Evolutionary conservation across 768 basidiomycete genomes (phyloP).

Genomic region (Mycena polygramma): DNA sequence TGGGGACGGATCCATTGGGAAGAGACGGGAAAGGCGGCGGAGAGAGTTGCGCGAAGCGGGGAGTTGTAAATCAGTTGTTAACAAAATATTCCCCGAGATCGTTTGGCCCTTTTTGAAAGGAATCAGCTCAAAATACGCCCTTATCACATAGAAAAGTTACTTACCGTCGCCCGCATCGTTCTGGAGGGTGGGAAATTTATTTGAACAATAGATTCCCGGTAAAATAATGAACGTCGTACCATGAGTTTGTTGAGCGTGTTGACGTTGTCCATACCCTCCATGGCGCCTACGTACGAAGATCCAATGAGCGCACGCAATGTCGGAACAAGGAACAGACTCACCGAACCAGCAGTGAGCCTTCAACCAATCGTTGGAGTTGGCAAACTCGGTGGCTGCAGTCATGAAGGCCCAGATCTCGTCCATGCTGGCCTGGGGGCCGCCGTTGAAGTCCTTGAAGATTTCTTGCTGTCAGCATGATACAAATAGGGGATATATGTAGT

Average conservation of each 20-base stretch:
- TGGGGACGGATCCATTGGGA: slow-evolving; percentile 21
- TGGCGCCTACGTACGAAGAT: slow-evolving; percentile 26
- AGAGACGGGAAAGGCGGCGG: background rate
- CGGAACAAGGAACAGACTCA: slow-evolving; percentile 46
- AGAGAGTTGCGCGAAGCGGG: background rate
- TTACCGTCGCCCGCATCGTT: slow-evolving; percentile 45
- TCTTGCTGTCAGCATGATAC: background rate
- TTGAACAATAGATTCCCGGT: no score
- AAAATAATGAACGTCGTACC: slow-evolving; percentile 7
- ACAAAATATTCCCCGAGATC: slow-evolving; percentile 49
- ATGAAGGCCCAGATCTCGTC: slow-evolving; percentile 65
- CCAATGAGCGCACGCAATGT: background rate
- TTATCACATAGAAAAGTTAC: no score
- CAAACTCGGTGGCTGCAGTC: slow-evolving; percentile 54
- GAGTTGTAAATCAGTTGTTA: slow-evolving; percentile 30
- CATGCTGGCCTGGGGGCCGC: slow-evolving; percentile 54
- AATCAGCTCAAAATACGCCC: no score
- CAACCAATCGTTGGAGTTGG: slow-evolving; percentile 60
- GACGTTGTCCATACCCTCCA: slow-evolving; percentile 65
- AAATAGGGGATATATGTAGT: no score
- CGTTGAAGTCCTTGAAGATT: slow-evolving; percentile 67
- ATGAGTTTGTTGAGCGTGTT: slow-evolving; percentile 69
- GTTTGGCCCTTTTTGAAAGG: slow-evolving; percentile 53
- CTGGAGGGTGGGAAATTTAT: no score
- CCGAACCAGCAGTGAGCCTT: slow-evolving; percentile 71